phyloP scores from a whole-genome alignment of 805 yeast species.

The Candida bentonensis region DNA sequence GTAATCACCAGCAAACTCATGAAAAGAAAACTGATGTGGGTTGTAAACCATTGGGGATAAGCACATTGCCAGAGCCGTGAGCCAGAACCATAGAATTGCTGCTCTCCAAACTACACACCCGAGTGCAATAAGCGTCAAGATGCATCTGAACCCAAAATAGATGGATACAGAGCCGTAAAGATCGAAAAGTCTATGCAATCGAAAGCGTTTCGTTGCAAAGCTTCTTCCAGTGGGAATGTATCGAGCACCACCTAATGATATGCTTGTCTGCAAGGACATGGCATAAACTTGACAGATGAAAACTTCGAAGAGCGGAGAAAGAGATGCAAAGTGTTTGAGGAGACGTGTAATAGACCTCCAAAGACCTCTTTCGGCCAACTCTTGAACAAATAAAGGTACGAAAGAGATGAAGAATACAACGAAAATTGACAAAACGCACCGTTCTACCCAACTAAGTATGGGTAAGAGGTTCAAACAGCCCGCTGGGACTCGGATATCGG shows the following conservation, averaged over 20 bases:
- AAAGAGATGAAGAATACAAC: slow-evolving; percentile 63
- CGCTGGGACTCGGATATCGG: slow-evolving; percentile 45
- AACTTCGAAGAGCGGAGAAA: slow-evolving; percentile 68
- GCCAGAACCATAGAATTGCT: slow-evolving; percentile 88
- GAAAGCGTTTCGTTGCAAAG: slow-evolving; percentile 59
- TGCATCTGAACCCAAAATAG: slow-evolving; percentile 44
- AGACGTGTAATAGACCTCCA: slow-evolving; percentile 52
- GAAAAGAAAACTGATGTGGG: slow-evolving; percentile 87
- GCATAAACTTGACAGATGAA: slow-evolving; percentile 70
- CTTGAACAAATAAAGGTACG: slow-evolving; percentile 64
- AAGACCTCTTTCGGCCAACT: slow-evolving; percentile 62
- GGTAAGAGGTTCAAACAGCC: slow-evolving; percentile 67
- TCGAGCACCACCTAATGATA: slow-evolving; percentile 66
- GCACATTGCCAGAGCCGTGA: slow-evolving; percentile 66
- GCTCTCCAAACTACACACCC: slow-evolving; percentile 62
- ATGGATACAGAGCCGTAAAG: slow-evolving; percentile 57
- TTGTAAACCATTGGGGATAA: slow-evolving; percentile 82
- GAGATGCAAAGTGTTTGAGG: slow-evolving; percentile 50
- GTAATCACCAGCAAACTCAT: slow-evolving; percentile 82
- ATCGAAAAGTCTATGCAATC: slow-evolving; percentile 50
- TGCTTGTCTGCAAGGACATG: slow-evolving; percentile 50
- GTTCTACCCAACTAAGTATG: slow-evolving; percentile 57
- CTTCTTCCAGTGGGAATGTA: slow-evolving; percentile 78
- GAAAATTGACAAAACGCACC: slow-evolving; percentile 61
- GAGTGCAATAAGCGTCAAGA: slow-evolving; percentile 39